phyloP scores from a whole-genome alignment of 768 basidiomycete species.

The Pisolithus marmoratus region DNA sequence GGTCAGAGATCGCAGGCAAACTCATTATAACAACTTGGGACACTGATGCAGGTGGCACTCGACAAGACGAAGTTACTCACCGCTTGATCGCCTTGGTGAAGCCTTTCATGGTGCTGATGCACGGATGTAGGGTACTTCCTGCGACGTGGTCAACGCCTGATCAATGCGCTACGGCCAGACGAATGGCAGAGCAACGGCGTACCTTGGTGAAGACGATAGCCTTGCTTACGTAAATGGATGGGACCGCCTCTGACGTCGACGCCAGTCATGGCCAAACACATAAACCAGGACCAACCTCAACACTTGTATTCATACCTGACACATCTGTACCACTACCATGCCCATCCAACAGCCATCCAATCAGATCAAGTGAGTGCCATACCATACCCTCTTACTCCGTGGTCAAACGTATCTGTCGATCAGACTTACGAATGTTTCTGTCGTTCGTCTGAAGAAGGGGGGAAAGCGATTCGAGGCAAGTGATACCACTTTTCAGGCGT shows the following conservation, averaged over 20 bases:
- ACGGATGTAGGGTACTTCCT: not conserved
- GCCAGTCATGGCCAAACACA: no score
- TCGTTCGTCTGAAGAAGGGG: conserved; percentile 93
- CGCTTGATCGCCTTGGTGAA: conserved; percentile 71
- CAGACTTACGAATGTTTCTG: conserved; percentile 94
- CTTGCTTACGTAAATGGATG: no score
- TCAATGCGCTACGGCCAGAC: no score
- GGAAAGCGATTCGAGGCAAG: conserved; percentile 94
- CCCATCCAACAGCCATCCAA: conserved; percentile 80
- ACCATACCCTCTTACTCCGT: conserved; percentile 5
- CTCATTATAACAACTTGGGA: not conserved
- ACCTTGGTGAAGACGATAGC: no score
- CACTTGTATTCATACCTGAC: no score
- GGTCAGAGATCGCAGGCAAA: not conserved
- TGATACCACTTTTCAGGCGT: not conserved
- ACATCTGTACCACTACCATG: conserved; percentile 23
- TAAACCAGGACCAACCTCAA: no score
- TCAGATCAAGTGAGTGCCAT: conserved; percentile 68
- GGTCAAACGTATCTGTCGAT: conserved; percentile 1
- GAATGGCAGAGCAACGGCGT: no score
- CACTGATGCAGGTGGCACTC: not conserved
- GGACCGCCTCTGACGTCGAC: no score
- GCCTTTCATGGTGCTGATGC: conserved; percentile 64
- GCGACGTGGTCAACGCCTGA: no score
- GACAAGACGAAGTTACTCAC: conserved; percentile 32